Conservation (phyloP, 1,139 yeast species). For the Yamadazyma pseudoaaseri region DNA sequence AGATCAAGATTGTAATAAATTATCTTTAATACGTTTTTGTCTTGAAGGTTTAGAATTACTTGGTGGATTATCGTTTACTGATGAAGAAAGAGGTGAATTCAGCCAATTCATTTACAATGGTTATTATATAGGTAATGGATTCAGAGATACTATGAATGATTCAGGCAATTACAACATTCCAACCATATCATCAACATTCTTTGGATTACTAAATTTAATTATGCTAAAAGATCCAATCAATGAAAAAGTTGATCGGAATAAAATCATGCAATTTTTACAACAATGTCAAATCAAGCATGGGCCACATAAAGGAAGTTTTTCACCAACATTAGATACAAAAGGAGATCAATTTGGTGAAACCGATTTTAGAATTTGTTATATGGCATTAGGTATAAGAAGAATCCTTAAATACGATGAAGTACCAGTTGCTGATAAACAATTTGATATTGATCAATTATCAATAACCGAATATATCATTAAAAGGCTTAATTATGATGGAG, state of each 20-base stretch:
- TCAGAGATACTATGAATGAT: constrained; percentile 49
- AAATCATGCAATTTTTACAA: constrained; percentile 49
- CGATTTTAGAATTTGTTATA: constrained; percentile 73
- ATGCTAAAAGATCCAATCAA: constrained; percentile 44
- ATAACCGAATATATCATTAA: constrained; percentile 42
- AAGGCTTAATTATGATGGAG: constrained; percentile 63
- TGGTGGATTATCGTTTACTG: constrained; percentile 31
- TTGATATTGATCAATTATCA: constrained; percentile 43
- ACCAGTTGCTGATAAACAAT: constrained; percentile 15
- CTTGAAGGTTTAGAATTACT: constrained; percentile 60
- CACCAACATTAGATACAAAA: constrained; percentile 25
- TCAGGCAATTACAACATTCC: constrained; percentile 51
- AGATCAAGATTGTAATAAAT: constrained; percentile 62
- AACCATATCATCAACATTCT: constrained; percentile 66
- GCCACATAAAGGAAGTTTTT: constrained; percentile 51
- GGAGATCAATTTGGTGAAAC: constrained; percentile 54
- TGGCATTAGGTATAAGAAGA: constrained; percentile 64
- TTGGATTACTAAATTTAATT: constrained; percentile 54
- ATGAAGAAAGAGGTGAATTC: constrained; percentile 27
- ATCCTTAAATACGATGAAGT: constrained; percentile 45
- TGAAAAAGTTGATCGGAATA: constrained; percentile 36
- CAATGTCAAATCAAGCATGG: constrained; percentile 61
- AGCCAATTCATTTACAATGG: constrained; percentile 50
- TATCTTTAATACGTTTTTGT: constrained; percentile 67
- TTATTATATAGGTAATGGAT: constrained; percentile 41